phyloP scores from a whole-genome alignment of 2,329 filamentous ascomycete species.

The Aureobasidium subglaciale region DNA sequence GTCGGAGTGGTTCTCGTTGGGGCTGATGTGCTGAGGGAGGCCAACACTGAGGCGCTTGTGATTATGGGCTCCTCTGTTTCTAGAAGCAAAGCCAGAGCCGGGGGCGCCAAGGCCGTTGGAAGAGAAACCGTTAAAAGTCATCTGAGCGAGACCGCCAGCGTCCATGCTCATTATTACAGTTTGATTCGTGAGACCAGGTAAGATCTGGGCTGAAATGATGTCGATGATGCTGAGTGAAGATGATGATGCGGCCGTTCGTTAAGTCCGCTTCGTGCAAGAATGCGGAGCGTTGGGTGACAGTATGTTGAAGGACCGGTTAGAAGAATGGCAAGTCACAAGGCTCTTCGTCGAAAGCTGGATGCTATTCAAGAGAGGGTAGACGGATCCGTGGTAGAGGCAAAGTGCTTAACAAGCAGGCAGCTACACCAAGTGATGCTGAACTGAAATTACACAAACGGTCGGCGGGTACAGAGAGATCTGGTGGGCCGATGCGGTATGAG shows the following conservation, averaged over 20 bases:
- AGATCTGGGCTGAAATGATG: conserved; percentile 11
- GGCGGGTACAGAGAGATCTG: not conserved
- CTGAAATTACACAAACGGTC: conserved; percentile 13
- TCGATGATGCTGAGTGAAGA: not conserved
- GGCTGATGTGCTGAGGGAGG: conserved; percentile 59
- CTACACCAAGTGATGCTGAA: conserved; percentile 10
- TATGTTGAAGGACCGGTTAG: not conserved
- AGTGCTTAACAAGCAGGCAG: conserved; percentile 16
- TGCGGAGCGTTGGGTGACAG: not conserved
- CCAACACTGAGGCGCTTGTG: conserved; percentile 84
- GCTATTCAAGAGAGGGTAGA: conserved; percentile 10
- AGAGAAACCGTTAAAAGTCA: conserved; percentile 75
- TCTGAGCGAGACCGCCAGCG: conserved; percentile 99
- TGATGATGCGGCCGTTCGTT: conserved; percentile 8
- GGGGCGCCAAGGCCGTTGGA: conserved; percentile 69
- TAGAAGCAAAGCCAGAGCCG: conserved; percentile 73
- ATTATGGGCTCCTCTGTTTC: conserved; percentile 69
- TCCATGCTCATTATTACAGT: conserved; percentile 56
- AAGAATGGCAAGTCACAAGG: conserved; percentile 3
- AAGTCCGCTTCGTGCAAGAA: conserved; percentile 6
- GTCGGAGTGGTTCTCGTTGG: conserved; percentile 61
- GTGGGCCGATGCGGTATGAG: not conserved
- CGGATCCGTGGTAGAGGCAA: not conserved
- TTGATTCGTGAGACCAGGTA: conserved; percentile 16
- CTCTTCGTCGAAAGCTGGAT: not conserved